Evolutionary conservation across 257 asterid species (phyloP).

Genomic region (Forsythia viridissima): DNA sequence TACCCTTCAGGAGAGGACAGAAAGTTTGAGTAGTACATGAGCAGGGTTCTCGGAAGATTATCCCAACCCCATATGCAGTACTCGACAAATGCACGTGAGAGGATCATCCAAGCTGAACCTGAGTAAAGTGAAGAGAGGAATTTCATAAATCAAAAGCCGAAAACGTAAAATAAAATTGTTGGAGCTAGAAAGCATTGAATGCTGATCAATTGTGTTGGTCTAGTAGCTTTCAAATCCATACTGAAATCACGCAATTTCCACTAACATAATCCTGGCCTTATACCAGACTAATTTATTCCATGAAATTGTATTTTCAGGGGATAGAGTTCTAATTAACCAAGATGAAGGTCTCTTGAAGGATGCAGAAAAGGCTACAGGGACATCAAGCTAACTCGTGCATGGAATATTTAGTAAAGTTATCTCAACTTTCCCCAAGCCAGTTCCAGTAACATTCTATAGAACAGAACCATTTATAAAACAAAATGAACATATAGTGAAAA

Average conservation of each 20-base stretch:
- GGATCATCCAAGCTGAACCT: conserved; percentile 98
- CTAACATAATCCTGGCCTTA: background rate
- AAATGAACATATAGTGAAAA: background rate
- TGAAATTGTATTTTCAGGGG: background rate
- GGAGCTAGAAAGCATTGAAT: background rate
- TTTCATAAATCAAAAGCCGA: background rate
- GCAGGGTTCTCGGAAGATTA: conserved; percentile 88
- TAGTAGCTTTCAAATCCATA: background rate
- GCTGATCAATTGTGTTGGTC: background rate
- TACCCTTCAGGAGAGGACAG: conserved; percentile 96
- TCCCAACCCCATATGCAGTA: conserved; percentile 97
- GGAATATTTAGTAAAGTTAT: too few relatives aligned
- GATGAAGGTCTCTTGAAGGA: background rate
- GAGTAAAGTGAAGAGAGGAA: conserved; percentile 21
- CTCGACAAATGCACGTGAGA: conserved; percentile 82
- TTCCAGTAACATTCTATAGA: background rate
- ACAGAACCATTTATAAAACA: background rate
- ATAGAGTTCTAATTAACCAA: background rate
- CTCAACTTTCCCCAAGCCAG: background rate
- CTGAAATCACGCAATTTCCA: background rate
- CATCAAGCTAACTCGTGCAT: background rate
- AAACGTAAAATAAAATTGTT: too few relatives aligned
- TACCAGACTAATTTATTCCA: too few relatives aligned
- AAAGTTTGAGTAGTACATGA: conserved; percentile 93
- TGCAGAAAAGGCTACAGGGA: background rate